A percentile compares a stretch with the other conserved stretches of the same genome.
Conservation (phyloP, 345 rosid species). For the Citrus trifoliata region DNA sequence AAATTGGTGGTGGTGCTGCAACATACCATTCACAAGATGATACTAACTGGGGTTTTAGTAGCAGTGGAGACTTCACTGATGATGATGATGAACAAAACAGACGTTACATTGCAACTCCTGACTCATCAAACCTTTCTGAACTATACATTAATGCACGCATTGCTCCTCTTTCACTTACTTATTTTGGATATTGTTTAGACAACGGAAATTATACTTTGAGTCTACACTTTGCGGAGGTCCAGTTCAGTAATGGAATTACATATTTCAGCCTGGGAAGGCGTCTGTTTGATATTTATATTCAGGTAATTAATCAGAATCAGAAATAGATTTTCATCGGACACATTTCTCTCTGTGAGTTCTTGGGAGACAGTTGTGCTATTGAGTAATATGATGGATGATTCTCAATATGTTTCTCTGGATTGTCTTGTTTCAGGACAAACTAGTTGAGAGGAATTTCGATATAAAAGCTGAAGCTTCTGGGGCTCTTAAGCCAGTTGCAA, state of each 20-base stretch:
- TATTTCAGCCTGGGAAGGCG: slow-evolving; percentile 60
- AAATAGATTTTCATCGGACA: not conserved
- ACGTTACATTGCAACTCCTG: slow-evolving; percentile 25
- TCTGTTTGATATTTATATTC: slow-evolving; percentile 55
- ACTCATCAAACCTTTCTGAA: slow-evolving; percentile 37
- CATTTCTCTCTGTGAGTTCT: not conserved
- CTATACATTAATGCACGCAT: slow-evolving; percentile 46
- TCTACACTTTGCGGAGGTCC: slow-evolving; percentile 60
- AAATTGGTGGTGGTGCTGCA: slow-evolving; percentile 48
- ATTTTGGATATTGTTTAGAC: slow-evolving; percentile 61
- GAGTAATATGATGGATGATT: not conserved
- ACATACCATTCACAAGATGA: slow-evolving; percentile 31
- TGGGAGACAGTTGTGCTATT: too few relatives aligned
- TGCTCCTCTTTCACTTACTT: slow-evolving; percentile 63
- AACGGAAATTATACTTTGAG: slow-evolving; percentile 50
- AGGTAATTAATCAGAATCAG: slow-evolving; percentile 33
- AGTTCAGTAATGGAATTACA: slow-evolving; percentile 44
- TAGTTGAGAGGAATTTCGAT: slow-evolving; percentile 49
- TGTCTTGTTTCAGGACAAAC: slow-evolving; percentile 32
- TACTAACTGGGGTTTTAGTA: slow-evolving; percentile 63
- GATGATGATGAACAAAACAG: slow-evolving; percentile 44
- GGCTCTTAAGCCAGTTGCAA: slow-evolving; percentile 32
- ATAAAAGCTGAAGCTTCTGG: slow-evolving; percentile 47
- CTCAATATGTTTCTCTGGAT: not conserved
- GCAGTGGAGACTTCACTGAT: slow-evolving; percentile 72